Evolutionary conservation across 116 monocot genomes (phyloP), one percentile per base, ranked within the genome.

Genomic region (Zostera marina): DNA sequence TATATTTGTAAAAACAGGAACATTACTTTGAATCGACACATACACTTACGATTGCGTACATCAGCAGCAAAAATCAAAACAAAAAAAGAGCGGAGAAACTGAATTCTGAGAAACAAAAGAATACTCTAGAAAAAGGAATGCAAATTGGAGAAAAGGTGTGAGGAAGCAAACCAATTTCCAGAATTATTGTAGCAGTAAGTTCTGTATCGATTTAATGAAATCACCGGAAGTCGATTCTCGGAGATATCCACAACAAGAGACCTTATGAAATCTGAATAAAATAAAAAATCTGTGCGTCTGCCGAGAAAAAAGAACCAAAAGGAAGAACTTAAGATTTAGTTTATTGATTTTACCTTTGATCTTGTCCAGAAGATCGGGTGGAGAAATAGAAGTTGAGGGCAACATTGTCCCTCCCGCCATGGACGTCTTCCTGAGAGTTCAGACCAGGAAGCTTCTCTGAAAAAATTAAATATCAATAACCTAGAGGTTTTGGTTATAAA

Each of bases 181-280:
- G 68, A 74, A 15, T 72, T 51, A 66, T 84, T 74, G 23, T 58
- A 74, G 77, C 84, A 84, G 74, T 80, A 84, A 46, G 62, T 56
- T 43, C 73, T 47, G 49, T 61, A 80, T 17, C 80, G 74, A 66
- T 80, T 66, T 8, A 84, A 58, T 59, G 63, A 44, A 20, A 84
- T 44, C 13, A 25, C 51, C 12, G 74, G 77, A 11, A 66, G 62
- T 16, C 84, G 73, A 42, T 41, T n/a, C 51, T 45, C 53, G 64
- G 62, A 68, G 40, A 84, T 47, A 53, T 74, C 74, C 60, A 60
- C 26, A 7, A 84, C 41, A 22, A 70, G 17, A 20, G 56, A 70
- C 4, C 63, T 63, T 42, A 63, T 57, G 56, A 70, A 41, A 44
- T 48, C 70, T 70, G 70, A 19, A 17, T 5, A 42, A 59, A 19